phyloP scores from a whole-genome alignment of 139 green algal genomes.

The Chlamydomonas schloesseri region DNA sequence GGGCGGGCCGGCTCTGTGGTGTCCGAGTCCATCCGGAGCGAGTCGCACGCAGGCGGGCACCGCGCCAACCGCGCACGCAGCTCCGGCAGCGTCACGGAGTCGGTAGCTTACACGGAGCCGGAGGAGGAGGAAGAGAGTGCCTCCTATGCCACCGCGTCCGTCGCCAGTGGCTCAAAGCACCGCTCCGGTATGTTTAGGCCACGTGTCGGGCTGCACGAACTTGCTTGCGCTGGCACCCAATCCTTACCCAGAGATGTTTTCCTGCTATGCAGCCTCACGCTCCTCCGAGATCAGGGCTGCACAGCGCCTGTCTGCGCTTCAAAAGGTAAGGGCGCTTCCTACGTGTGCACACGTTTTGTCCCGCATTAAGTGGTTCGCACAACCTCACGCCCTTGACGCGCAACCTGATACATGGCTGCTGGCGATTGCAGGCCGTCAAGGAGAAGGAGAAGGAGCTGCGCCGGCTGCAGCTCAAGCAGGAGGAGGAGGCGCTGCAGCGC shows the following conservation, averaged over 20 bases:
- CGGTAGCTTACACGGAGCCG: neutral
- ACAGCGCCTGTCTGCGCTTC: neutral
- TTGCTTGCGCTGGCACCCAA: no score
- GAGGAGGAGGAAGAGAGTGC: neutral
- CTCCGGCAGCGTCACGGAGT: neutral
- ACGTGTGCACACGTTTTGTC: no score
- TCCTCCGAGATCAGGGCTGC: no score
- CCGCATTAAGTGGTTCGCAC: no score
- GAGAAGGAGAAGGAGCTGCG: constrained; percentile 12
- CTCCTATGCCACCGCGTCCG: neutral
- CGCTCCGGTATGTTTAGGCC: no score
- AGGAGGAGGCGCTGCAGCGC: constrained; percentile 12
- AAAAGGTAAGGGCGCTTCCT: neutral
- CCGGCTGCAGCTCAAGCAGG: neutral
- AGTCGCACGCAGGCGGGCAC: neutral
- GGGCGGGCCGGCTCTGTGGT: neutral
- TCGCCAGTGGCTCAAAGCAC: no score
- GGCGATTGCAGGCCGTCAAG: neutral
- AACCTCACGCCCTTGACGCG: no score
- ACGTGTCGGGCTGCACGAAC: no score
- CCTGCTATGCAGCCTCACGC: no score
- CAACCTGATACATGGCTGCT: neutral
- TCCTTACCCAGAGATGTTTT: no score
- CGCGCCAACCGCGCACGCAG: no score
- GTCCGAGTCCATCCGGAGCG: neutral